These are phyloP conservation scores for Sicyos baderoa DNA, from an alignment of 306 rosid genomes.

Conservation along the genomic window DNA sequence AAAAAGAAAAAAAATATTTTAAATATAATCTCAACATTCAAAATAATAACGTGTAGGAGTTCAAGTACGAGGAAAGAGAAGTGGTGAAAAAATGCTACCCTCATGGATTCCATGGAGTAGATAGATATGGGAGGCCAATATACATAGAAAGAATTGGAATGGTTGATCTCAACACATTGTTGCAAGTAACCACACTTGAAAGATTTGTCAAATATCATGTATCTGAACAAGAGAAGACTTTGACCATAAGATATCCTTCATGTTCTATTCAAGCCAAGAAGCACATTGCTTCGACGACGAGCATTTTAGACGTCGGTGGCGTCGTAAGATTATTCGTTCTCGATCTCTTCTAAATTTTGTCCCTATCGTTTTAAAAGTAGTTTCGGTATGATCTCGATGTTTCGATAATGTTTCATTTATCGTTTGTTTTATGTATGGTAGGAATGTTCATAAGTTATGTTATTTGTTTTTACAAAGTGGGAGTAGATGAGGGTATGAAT, in stretches of 20 bases:
- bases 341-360: neutral
- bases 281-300: conserved; percentile 84
- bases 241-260: conserved; percentile 57
- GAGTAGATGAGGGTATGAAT: too few relatives aligned
- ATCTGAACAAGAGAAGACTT: conserved; percentile 79
- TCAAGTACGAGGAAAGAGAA: conserved; percentile 55
- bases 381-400: neutral
- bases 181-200: conserved; percentile 58
- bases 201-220: conserved; percentile 66
- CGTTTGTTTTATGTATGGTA: neutral
- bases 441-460: neutral
- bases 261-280: conserved; percentile 72
- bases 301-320: conserved; percentile 76
- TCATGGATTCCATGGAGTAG: conserved; percentile 85
- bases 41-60: conserved; percentile 40
- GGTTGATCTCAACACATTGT: conserved; percentile 56
- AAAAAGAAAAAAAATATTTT: too few relatives aligned
- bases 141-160: conserved; percentile 74
- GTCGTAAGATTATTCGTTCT: conserved; percentile 42
- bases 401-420: neutral
- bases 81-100: conserved; percentile 78
- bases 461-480: too few relatives aligned
- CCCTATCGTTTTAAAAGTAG: neutral
- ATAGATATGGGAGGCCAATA: conserved; percentile 66
- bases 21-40: neutral